These are phyloP conservation scores for Podila epicladia DNA, from an alignment of 192 early-diverging fungal species.

Conservation along the genomic window DNA sequence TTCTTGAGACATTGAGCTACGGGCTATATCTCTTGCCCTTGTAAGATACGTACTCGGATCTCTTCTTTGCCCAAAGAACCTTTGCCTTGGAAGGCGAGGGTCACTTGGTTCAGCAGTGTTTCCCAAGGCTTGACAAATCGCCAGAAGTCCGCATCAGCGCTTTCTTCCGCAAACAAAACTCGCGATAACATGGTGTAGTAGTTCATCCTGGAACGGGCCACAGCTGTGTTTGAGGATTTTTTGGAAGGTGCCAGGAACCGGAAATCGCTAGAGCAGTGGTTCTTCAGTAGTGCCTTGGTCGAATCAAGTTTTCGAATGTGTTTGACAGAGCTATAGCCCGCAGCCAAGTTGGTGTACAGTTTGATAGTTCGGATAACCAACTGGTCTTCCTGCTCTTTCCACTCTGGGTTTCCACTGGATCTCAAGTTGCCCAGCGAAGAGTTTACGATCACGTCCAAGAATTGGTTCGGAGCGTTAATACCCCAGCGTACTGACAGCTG, in stretches of 20 bases:
- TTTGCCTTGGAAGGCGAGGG: conserved; percentile 31
- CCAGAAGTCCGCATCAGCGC: conserved; percentile 65
- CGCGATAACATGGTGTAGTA: conserved; percentile 86
- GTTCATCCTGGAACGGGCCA: conserved; percentile 59
- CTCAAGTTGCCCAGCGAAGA: conserved; percentile 35
- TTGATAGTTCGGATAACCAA: conserved; percentile 65
- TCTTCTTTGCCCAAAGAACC: conserved; percentile 24
- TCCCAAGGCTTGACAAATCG: conserved; percentile 81
- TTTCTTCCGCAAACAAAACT: conserved; percentile 80
- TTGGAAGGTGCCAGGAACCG: conserved; percentile 67
- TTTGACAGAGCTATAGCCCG: conserved; percentile 79
- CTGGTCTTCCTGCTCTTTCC: conserved; percentile 38
- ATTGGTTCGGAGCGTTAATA: conserved; percentile 55
- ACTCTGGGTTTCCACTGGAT: conserved; percentile 21
- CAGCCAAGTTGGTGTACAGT: conserved; percentile 80
- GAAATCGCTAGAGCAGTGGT: conserved; percentile 76
- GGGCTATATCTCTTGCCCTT: no score
- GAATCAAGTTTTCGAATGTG: conserved; percentile 81
- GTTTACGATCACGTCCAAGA: conserved; percentile 38
- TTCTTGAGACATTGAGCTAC: no score
- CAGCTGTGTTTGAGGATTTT: conserved; percentile 11
- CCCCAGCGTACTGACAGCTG: conserved; percentile 73
- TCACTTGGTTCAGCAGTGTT: conserved; percentile 59
- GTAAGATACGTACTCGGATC: conserved; percentile 17
- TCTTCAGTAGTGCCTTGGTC: conserved; percentile 71